Evolutionary conservation across 371 early-diverging fungal species (phyloP).

Genomic region (Mortierella polycephala): DNA sequence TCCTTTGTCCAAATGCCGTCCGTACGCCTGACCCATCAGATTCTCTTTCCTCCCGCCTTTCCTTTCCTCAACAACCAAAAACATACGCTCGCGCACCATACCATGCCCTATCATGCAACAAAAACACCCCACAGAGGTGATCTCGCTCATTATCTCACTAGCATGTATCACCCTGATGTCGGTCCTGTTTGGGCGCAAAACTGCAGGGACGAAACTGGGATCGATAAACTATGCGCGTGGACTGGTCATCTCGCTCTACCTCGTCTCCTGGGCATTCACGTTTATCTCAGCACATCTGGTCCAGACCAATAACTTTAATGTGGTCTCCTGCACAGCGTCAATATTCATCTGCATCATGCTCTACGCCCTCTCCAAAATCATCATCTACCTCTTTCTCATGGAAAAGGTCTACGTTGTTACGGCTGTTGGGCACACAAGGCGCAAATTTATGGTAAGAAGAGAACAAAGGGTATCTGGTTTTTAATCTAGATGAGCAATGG

Average conservation of each 20-base stretch:
- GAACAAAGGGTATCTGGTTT: not conserved
- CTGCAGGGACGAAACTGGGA: conserved; percentile 48
- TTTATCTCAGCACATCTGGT: conserved; percentile 59
- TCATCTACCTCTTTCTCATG: conserved; percentile 59
- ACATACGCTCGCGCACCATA: not conserved
- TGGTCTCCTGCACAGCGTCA: conserved; percentile 56
- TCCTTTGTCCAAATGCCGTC: too few relatives aligned
- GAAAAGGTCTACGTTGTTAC: conserved; percentile 58
- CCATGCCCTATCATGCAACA: not conserved
- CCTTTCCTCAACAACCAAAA: too few relatives aligned
- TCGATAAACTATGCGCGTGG: conserved; percentile 59
- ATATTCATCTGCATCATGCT: conserved; percentile 52
- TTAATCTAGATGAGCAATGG: not conserved
- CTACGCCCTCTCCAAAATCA: conserved; percentile 54
- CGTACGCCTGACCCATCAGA: too few relatives aligned
- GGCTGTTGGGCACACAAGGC: conserved; percentile 10
- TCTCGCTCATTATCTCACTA: conserved; percentile 24
- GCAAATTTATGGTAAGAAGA: conserved; percentile 5
- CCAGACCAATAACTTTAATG: conserved; percentile 63
- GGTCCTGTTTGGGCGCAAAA: conserved; percentile 60
- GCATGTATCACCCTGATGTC: conserved; percentile 62
- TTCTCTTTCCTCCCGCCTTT: too few relatives aligned
- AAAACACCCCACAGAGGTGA: conserved; percentile 1
- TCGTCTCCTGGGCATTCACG: conserved; percentile 59
- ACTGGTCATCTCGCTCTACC: conserved; percentile 55